Base-by-base conservation (phyloP, 2,329 filamentous ascomycete genomes). In the Neophaeococcomyces mojaviensis region DNA sequence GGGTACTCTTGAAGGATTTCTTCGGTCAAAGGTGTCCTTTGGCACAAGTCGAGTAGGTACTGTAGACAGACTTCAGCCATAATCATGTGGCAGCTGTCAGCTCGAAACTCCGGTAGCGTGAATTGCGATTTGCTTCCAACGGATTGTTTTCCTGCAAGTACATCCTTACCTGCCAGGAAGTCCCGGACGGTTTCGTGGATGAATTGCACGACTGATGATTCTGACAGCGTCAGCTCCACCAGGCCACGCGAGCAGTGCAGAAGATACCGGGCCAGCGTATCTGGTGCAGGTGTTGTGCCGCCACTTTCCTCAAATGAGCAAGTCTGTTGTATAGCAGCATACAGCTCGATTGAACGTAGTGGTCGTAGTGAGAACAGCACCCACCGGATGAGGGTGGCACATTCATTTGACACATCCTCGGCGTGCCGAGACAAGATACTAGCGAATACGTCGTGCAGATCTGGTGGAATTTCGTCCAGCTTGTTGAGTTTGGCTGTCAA, bases 81-180 rank as follows among this genome's bases (percentile, higher is more conserved):
- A 6, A 41, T 13, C 10, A 15, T 7, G 32, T 51, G 46, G 36
- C 41, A 51, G 24, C 35, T 15, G 10, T 40, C n/a, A 20, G 39
- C 19, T 18, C 18, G 20, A 28, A 48, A 48, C 9, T 28, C 26
- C 9, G 7, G 4, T 5, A 15, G 19, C 2, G 18, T 10, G 26
- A n/a, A 13, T 16, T 15, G 7, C 20, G 15, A 39, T 18, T 79
- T 76, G 2, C 85, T 78, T 63, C 96, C 89, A 46, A 94, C 87
- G 16, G 74, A 70, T 1, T 72, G 72, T 58, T 95, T 89, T 45
- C 82, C 79, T 3, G 76, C 71, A 0, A 94, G 69, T 49, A 81
- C 76, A 16, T 82, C 79, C n/a, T 84, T 68, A 54, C 96, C 89
- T 0, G 77, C 67, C 51, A 71, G 55, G 44, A 65, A 70, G 31